A percentile compares a stretch with the other conserved stretches of the same genome.
Evolutionary conservation across 2,329 filamentous ascomycete genomes (phyloP).

Genomic region (Cordyceps tenuipes): DNA sequence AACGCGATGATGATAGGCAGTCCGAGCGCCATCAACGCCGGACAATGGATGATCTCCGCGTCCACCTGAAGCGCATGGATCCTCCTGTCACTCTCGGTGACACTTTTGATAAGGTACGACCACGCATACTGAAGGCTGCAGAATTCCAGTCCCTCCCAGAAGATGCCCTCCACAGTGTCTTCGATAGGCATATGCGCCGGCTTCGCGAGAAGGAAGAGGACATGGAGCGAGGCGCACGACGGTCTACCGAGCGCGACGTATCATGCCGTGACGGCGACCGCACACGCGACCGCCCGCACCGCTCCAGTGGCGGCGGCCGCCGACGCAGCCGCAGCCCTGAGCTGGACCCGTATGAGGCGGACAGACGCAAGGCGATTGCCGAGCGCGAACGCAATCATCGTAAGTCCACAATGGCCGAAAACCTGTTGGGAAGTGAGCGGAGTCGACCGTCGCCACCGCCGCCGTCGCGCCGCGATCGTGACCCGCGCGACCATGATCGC

Average conservation of each 20-base stretch:
- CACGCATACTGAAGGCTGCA: slow-evolving; percentile 68
- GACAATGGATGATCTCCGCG: slow-evolving; percentile 75
- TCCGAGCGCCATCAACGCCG: slow-evolving; percentile 79
- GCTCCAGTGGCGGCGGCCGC: slow-evolving; percentile 42
- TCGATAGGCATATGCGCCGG: slow-evolving; percentile 85
- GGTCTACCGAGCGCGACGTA: slow-evolving; percentile 41
- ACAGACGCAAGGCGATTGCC: slow-evolving; percentile 85
- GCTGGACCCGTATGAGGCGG: slow-evolving; percentile 87
- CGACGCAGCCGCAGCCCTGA: slow-evolving; percentile 83
- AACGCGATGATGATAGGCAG: slow-evolving; percentile 76
- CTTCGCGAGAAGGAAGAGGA: slow-evolving; percentile 89
- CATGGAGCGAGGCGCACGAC: slow-evolving; percentile 54
- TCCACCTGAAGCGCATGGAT: slow-evolving; percentile 80
- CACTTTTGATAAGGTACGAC: slow-evolving; percentile 80
- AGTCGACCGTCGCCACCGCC: slow-evolving; percentile 32
- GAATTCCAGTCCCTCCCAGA: slow-evolving; percentile 85
- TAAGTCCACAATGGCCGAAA: slow-evolving; percentile 64
- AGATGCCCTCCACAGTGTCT: slow-evolving; percentile 71
- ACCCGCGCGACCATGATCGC: slow-evolving; percentile 40
- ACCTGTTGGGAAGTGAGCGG: slow-evolving; percentile 35
- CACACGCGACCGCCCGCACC: slow-evolving; percentile 54
- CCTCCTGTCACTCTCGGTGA: slow-evolving; percentile 71
- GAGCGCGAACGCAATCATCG: slow-evolving; percentile 91
- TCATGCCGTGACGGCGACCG: slow-evolving; percentile 56
- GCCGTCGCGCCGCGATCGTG: slow-evolving; percentile 29